Conservation (phyloP, 1,284 basidiomycete genomes). For the Sanguinoderma infundibulare region DNA sequence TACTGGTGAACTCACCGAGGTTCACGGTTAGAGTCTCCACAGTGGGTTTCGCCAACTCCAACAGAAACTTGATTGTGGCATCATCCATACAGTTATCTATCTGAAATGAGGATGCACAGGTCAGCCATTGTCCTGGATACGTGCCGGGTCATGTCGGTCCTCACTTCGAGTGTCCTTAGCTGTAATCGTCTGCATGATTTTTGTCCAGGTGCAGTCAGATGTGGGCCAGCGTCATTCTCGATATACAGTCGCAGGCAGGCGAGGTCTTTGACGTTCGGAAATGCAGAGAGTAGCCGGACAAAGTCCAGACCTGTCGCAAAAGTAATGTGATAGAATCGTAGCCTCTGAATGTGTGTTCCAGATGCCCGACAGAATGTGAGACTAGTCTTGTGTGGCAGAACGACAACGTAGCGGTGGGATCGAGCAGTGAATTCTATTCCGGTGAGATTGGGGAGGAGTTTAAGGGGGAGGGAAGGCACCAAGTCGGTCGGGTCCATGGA, state of each 20-base stretch:
- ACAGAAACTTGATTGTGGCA: neutral
- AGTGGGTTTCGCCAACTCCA: neutral
- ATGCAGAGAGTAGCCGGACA: neutral
- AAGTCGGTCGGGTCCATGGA: neutral
- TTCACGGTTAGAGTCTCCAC: neutral
- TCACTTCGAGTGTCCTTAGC: neutral
- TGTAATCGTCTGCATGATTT: neutral
- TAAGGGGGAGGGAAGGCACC: neutral
- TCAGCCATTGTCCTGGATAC: neutral
- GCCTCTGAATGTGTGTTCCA: neutral
- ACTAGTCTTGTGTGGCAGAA: neutral
- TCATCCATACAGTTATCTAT: neutral
- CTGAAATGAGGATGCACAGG: neutral
- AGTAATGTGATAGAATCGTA: neutral
- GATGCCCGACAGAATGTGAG: neutral
- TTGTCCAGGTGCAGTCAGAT: neutral
- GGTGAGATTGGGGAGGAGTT: neutral
- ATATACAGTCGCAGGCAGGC: neutral
- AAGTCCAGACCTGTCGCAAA: neutral
- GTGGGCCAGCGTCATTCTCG: neutral
- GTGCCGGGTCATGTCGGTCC: neutral
- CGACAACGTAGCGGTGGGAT: neutral
- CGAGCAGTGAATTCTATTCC: neutral
- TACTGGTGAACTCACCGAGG: neutral
- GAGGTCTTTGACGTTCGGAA: neutral